Base-by-base conservation (phyloP, 495 filamentous ascomycete species). In the Sordaria brevicollis region DNA sequence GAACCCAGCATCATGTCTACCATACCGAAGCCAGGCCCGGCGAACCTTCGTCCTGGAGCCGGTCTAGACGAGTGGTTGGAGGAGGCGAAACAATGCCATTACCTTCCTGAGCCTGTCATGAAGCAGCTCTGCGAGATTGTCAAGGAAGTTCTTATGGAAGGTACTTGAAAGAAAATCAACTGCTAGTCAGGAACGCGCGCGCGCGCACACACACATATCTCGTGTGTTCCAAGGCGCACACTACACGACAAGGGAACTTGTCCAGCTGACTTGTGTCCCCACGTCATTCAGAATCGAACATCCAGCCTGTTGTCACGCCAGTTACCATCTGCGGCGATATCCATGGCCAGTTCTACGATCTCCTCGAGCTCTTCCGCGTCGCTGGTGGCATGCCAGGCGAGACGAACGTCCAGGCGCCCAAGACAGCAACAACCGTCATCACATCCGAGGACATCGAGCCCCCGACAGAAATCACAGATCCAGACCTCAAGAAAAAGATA, bases 321-420 rank as follows among this genome's bases (percentile, higher is more conserved):
- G 95, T 99, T 68, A 99, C 95, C 35, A 90, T 99, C 73, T 99
- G 95, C 76, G 95, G 95, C 76, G 95, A 99, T 78, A 97, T 99
- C 74, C 95, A 99, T 81, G 95, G 95, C 75, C 95, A 99, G 82
- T 99, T 97, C 81, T 99, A 98, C 85, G 95, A 99, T 80, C 86
- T 99, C 7, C 87, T 98, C 66, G 95, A 99, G 81, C 89, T 99
- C 35, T 99, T 99, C 83, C 91, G 92, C 49, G 94, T 99, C 6
- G 93, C 93, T 25, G 95, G 95, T 66, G 95, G 95, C 69, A 95
- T 97, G 89, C 95, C 95, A 15, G 90, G 92, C 72, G 89, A 94
- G 72, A 86, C 87, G 13, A 84, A 87, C 39, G 86, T 86, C 3
- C 86, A 91, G 73, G 77, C 84, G 5, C 90, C 92, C 9, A 85